phyloP scores from a whole-genome alignment of 371 early-diverging fungal species.

The Mucor lusitanicus region DNA sequence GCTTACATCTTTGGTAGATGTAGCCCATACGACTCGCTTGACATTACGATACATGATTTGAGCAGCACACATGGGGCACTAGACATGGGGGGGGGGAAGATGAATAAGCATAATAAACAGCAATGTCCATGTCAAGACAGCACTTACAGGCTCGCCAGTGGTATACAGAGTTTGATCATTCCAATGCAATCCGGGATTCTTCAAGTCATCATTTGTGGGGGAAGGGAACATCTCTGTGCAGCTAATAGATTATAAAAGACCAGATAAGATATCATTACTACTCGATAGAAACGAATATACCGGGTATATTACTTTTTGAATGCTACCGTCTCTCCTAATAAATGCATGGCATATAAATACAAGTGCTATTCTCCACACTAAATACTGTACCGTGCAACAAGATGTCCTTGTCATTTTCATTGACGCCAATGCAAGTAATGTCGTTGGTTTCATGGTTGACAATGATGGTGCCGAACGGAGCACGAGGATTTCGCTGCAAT shows the following conservation, averaged over 20 bases:
- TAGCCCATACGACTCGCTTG: slow-evolving; percentile 36
- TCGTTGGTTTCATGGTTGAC: slow-evolving; percentile 30
- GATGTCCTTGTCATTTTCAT: slow-evolving; percentile 26
- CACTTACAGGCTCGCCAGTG: slow-evolving; percentile 36
- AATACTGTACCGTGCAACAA: slow-evolving; percentile 27
- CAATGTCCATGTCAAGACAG: too few relatives aligned
- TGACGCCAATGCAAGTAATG: slow-evolving; percentile 34
- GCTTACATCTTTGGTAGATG: slow-evolving; percentile 31
- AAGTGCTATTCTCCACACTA: background rate
- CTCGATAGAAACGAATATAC: background rate
- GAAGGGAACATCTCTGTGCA: slow-evolving; percentile 32
- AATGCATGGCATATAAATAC: background rate
- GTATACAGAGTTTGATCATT: slow-evolving; percentile 39
- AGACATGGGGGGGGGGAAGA: too few relatives aligned
- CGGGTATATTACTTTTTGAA: slow-evolving; percentile 35
- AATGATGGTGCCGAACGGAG: slow-evolving; percentile 35
- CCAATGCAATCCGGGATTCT: slow-evolving; percentile 33
- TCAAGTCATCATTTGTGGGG: slow-evolving; percentile 29
- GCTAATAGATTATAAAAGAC: background rate
- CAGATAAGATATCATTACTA: background rate
- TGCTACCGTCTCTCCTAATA: slow-evolving; percentile 34
- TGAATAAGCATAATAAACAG: too few relatives aligned
- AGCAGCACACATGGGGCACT: slow-evolving; percentile 42
- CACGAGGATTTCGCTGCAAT: slow-evolving; percentile 24
- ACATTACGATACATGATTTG: slow-evolving; percentile 36